phyloP scores from a whole-genome alignment of 805 yeast genomes.

The Metschnikowia similis region DNA sequence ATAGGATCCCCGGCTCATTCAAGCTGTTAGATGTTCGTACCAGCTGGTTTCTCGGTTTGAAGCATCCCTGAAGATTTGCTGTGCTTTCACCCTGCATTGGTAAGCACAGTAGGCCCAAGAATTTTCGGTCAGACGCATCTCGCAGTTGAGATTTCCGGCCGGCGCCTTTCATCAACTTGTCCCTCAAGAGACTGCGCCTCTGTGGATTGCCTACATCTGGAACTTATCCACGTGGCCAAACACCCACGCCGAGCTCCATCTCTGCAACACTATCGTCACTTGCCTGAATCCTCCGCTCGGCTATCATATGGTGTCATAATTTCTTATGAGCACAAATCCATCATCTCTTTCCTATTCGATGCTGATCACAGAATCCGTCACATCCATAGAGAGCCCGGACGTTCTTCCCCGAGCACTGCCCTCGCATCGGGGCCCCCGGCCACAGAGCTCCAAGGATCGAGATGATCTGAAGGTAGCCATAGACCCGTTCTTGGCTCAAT shows the following conservation, averaged over 20 bases:
- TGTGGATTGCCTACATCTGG: not conserved
- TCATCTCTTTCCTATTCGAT: not conserved
- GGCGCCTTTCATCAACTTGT: not conserved
- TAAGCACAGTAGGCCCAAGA: not conserved
- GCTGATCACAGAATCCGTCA: not conserved
- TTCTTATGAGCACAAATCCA: not conserved
- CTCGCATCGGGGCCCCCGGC: not conserved
- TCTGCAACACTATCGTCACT: not conserved
- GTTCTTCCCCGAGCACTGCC: slow-evolving; percentile 2
- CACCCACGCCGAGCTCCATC: not conserved
- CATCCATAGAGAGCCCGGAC: not conserved
- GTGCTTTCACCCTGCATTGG: slow-evolving; percentile 1
- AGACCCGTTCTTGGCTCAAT: slow-evolving; percentile 18
- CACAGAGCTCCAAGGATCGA: not conserved
- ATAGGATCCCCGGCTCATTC: not conserved
- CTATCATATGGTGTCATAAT: not conserved
- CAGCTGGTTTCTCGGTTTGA: not conserved
- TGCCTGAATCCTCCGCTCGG: not conserved
- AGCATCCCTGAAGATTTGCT: not conserved
- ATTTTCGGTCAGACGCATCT: not conserved
- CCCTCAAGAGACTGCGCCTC: not conserved
- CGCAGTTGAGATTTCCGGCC: not conserved
- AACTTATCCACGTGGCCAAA: not conserved
- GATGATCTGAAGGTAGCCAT: slow-evolving; percentile 2
- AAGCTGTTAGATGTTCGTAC: not conserved